These are phyloP conservation scores for Geosmithia flava DNA, from an alignment of 2,329 filamentous ascomycete species.

Conservation along the genomic window DNA sequence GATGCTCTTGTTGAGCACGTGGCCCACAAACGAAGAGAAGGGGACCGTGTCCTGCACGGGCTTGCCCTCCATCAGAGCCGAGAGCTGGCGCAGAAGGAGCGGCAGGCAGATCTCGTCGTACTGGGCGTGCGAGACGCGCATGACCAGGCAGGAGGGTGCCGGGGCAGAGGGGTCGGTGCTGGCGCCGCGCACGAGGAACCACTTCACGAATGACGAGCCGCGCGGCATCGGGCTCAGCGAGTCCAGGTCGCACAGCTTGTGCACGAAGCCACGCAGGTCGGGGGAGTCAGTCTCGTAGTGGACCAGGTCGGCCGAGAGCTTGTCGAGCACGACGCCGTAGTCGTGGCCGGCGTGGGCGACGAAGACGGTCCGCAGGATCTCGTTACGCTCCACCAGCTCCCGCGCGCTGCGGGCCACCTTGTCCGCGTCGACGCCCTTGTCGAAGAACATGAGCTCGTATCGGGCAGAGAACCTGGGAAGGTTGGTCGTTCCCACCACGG, in stretches of 20 bases:
- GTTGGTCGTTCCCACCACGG: conserved; percentile 43
- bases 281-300: conserved; percentile 34
- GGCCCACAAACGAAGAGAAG: conserved; percentile 32
- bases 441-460: conserved; percentile 53
- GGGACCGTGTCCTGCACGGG: conserved; percentile 19
- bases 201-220: conserved; percentile 49
- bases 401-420: conserved; percentile 36
- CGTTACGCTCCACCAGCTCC: conserved; percentile 45
- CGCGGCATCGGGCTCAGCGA: conserved; percentile 41
- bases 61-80: conserved; percentile 25
- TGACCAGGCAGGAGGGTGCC: conserved; percentile 29
- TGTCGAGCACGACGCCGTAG: conserved; percentile 45
- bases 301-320: conserved; percentile 36
- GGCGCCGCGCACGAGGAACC: conserved; percentile 33
- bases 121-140: conserved; percentile 56
- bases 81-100: conserved; percentile 47
- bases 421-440: conserved; percentile 31
- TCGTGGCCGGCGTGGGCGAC: conserved; percentile 35
- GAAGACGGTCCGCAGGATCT: conserved; percentile 56
- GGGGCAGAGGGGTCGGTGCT: conserved; percentile 7
- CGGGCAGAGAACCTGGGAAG: conserved; percentile 48
- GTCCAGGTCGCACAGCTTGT: conserved; percentile 41
- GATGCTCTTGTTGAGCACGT: conserved; percentile 25
- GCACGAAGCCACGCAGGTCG: conserved; percentile 35
- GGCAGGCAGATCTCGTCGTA: conserved; percentile 59